Base-by-base conservation (phyloP, 2,329 filamentous ascomycete species). In the Westerdykella sp. region DNA sequence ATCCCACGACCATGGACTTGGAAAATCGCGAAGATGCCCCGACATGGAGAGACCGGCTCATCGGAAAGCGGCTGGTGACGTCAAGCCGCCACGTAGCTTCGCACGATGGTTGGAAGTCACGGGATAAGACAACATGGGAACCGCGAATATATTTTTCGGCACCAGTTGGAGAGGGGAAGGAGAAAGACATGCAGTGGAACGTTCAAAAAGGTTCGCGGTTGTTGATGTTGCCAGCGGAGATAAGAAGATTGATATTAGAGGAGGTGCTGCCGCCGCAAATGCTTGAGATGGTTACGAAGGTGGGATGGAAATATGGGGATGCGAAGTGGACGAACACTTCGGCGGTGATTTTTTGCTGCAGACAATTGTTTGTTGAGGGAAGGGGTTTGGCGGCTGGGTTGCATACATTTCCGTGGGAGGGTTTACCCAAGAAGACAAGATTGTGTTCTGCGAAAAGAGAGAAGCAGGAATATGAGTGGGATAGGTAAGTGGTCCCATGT, bases 301-400 rank as follows among this genome's bases (percentile, higher is more conserved):
- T 25, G 10, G 32, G 14, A 18, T 16, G 30, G 15, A 36, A 18
- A 22, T 21, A 37, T 11, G 37, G 37, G 10, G 38, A 46, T 23
- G 37, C 41, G 1, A 23, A n/a, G 21, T 49, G 42, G 47, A 43
- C 34, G 40, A 42, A 46, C 15, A 45, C 40, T 14, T 44, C 41
- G 3, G 41, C 47, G 2, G 21, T 53, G 13, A 46, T 53, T 2
- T 50, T 53, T 31, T 42, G 36, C 18, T 48, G 47, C 32, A 53
- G 47, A 22, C 47, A 53, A 35, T 34, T 50, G n/a, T 53, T 48
- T 36, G 25, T 25, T n/a, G 47, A 53, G 34, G 50, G 41, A 4
- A 37, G 47, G 25, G 31, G 34, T 2, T 28, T 52, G 35, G 49
- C 47, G 1, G 12, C 50, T 11, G 28, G 40, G 15, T 13, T 28